Evolutionary conservation across 371 early-diverging fungal species (phyloP).

Genomic region (Mucor plumbeus): DNA sequence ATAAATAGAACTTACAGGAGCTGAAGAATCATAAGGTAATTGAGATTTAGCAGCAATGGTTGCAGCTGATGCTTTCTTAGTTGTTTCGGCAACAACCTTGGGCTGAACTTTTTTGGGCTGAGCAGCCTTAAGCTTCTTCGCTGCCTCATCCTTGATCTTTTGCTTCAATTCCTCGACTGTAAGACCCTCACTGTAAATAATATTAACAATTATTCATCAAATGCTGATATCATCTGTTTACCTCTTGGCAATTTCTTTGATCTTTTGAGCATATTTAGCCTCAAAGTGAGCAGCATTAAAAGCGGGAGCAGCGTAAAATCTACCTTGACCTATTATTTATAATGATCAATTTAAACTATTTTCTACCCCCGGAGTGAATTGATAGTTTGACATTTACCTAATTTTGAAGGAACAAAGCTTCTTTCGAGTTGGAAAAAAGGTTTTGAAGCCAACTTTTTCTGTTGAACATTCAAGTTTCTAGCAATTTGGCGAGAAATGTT

Average conservation of each 20-base stretch:
- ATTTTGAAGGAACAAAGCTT: slow-evolving; percentile 1
- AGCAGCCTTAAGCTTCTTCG: slow-evolving; percentile 30
- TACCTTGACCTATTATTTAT: slow-evolving; percentile 17
- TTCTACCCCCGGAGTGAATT: neutral
- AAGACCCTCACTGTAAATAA: slow-evolving; percentile 43
- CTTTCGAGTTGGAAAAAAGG: slow-evolving; percentile 7
- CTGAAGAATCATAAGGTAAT: slow-evolving; percentile 49
- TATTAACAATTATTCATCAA: no score
- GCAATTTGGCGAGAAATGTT: slow-evolving; percentile 18
- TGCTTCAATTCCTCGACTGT: slow-evolving; percentile 59
- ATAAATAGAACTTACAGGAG: slow-evolving; percentile 42
- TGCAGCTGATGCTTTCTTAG: slow-evolving; percentile 36
- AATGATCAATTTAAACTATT: neutral
- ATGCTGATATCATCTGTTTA: slow-evolving; percentile 22
- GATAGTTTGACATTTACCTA: slow-evolving; percentile 11
- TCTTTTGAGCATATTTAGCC: slow-evolving; percentile 75
- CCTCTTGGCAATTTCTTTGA: slow-evolving; percentile 67
- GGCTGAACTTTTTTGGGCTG: slow-evolving; percentile 22
- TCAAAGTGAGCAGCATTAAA: slow-evolving; percentile 56
- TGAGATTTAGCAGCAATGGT: slow-evolving; percentile 38
- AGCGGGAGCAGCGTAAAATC: slow-evolving; percentile 23
- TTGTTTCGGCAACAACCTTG: slow-evolving; percentile 23
- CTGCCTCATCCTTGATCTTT: slow-evolving; percentile 46
- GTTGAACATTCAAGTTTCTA: slow-evolving; percentile 1
- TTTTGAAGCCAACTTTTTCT: neutral